These are phyloP conservation scores for Cucurbita argyrosperma DNA, from an alignment of 306 rosid species.

Conservation along the genomic window DNA sequence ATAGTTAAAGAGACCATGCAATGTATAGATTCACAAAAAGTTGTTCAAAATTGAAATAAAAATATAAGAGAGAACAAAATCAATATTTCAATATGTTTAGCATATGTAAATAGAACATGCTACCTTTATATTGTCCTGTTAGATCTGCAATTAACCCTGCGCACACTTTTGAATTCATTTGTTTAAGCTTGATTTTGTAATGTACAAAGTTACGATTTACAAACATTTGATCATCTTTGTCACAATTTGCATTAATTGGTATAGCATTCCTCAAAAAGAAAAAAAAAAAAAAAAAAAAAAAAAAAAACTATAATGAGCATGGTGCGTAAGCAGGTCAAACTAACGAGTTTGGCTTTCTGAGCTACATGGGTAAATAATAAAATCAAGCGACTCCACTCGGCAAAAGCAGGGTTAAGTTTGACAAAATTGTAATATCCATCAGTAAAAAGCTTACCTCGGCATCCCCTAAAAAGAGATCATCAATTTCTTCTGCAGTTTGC, in stretches of 20 bases:
- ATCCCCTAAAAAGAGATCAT: slow-evolving; percentile 72
- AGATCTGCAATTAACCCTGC: background rate
- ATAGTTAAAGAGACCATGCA: background rate
- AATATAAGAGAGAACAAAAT: background rate
- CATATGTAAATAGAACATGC: too few species aligned
- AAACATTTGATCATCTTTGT: background rate
- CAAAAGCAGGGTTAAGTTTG: background rate
- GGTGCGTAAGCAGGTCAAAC: background rate
- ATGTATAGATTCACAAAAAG: background rate
- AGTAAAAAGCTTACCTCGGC: slow-evolving; percentile 47
- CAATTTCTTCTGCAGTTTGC: slow-evolving; percentile 74
- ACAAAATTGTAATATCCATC: background rate
- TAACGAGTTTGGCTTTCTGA: background rate
- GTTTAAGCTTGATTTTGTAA: background rate
- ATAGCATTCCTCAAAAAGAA: background rate
- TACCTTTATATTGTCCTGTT: background rate
- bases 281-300: background rate
- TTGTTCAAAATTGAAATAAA: background rate
- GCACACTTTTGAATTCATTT: background rate
- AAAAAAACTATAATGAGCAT: background rate
- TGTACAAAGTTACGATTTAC: background rate
- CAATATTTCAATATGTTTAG: too few species aligned
- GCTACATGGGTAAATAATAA: background rate
- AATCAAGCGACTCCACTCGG: background rate
- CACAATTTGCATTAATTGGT: background rate